Evolutionary conservation across 2,329 filamentous ascomycete species (phyloP).

Genomic region (Verticillium tricorpus): DNA sequence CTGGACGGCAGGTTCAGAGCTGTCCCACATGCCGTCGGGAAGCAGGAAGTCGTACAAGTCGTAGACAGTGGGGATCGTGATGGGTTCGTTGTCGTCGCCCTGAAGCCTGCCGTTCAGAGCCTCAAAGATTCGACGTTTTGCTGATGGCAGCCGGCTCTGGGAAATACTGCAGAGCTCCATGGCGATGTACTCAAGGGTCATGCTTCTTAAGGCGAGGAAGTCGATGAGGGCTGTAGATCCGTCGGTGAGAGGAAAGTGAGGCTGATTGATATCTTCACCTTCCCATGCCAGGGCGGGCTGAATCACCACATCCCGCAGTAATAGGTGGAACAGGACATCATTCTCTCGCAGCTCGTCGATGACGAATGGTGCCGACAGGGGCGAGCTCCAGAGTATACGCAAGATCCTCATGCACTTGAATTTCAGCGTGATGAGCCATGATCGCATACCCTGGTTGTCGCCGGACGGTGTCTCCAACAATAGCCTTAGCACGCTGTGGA

Average conservation of each 20-base stretch:
- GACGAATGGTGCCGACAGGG: slow-evolving; percentile 69
- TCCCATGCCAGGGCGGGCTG: slow-evolving; percentile 71
- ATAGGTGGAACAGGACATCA: slow-evolving; percentile 74
- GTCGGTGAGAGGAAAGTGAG: slow-evolving; percentile 64
- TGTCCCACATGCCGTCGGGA: slow-evolving; percentile 44
- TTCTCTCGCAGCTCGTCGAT: slow-evolving; percentile 75
- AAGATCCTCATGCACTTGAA: slow-evolving; percentile 69
- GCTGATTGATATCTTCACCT: slow-evolving; percentile 51
- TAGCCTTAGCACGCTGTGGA: slow-evolving; percentile 76
- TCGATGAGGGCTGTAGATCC: slow-evolving; percentile 68
- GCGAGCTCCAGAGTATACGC: slow-evolving; percentile 76
- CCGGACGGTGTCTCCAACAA: slow-evolving; percentile 64
- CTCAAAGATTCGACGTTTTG: slow-evolving; percentile 64
- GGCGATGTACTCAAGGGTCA: slow-evolving; percentile 78
- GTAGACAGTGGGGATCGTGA: slow-evolving; percentile 73
- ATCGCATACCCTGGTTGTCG: slow-evolving; percentile 55
- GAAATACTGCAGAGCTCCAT: slow-evolving; percentile 78
- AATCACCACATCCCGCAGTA: slow-evolving; percentile 68
- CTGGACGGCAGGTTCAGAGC: slow-evolving; percentile 47
- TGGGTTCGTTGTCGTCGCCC: slow-evolving; percentile 59
- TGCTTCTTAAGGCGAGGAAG: slow-evolving; percentile 72
- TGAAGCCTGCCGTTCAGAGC: slow-evolving; percentile 75
- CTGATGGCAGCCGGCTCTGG: slow-evolving; percentile 63
- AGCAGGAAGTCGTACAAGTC: slow-evolving; percentile 88
- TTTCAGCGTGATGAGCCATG: slow-evolving; percentile 67